A percentile compares a stretch with the other conserved stretches of the same genome.
Conservation (phyloP, 2,329 filamentous ascomycete species). For the Penicillium freii region DNA sequence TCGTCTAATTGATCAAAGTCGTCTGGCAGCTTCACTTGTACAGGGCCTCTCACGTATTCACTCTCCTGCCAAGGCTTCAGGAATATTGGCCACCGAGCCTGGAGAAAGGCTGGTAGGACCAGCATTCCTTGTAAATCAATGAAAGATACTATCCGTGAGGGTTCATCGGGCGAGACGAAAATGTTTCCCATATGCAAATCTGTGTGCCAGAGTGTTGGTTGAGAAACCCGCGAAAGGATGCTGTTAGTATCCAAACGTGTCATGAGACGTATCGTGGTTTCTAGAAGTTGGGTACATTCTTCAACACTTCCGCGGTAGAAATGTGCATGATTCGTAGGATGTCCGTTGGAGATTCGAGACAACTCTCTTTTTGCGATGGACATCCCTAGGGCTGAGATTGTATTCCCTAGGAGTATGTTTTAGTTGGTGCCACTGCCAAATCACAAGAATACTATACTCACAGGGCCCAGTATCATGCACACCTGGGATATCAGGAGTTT, state of each 20-base stretch:
- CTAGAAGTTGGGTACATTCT: neutral
- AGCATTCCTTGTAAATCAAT: neutral
- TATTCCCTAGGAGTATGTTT: neutral
- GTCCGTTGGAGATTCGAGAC: neutral
- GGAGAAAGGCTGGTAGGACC: neutral
- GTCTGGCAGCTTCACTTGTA: slow-evolving; percentile 36
- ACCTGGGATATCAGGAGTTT: neutral
- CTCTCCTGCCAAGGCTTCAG: neutral
- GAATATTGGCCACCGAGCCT: neutral
- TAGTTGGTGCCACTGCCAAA: neutral
- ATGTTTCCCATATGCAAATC: neutral
- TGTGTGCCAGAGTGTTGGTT: neutral
- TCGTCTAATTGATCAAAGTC: neutral
- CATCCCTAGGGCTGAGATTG: neutral
- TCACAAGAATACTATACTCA: slow-evolving; percentile 2
- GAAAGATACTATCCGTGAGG: neutral
- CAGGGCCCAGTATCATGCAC: slow-evolving; percentile 14
- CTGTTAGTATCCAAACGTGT: neutral
- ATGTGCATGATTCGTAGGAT: neutral
- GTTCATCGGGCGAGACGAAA: neutral
- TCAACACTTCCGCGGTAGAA: neutral
- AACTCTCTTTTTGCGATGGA: neutral
- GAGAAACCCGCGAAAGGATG: neutral
- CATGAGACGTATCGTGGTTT: neutral
- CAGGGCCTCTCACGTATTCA: neutral